Percentiles rank a stretch among this genome's conserved stretches.
Evolutionary conservation across 2,329 filamentous ascomycete genomes (phyloP).

Genomic region (Septoria linicola): DNA sequence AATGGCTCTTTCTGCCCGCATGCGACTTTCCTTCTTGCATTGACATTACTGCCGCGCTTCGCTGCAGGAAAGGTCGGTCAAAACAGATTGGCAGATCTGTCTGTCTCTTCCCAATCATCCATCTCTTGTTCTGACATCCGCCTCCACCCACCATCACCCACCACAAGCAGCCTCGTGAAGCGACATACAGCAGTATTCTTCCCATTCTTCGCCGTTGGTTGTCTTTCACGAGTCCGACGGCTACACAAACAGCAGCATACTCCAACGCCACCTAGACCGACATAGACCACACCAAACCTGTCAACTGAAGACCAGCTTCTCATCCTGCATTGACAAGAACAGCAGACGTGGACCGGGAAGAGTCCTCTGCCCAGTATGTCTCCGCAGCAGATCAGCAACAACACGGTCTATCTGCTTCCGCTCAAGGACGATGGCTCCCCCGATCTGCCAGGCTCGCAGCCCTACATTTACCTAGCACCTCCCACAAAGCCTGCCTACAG

Average conservation of each 20-base stretch:
- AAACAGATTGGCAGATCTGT: not conserved
- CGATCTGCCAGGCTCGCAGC: slow-evolving; percentile 70
- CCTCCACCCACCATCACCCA: not conserved
- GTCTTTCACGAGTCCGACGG: slow-evolving; percentile 19
- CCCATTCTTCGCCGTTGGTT: slow-evolving; percentile 11
- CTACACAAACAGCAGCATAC: not conserved
- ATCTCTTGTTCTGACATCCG: not conserved
- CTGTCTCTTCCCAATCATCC: not conserved
- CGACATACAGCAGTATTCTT: not conserved
- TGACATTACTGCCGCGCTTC: no score
- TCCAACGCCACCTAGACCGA: slow-evolving; percentile 4
- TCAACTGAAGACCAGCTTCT: slow-evolving; percentile 14
- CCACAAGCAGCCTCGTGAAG: slow-evolving; percentile 6
- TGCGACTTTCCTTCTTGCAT: not conserved
- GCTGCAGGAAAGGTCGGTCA: not conserved
- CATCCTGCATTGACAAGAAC: slow-evolving; percentile 9
- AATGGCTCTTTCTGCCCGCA: not conserved
- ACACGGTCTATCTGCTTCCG: slow-evolving; percentile 74
- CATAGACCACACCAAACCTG: slow-evolving; percentile 3
- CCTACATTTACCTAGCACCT: slow-evolving; percentile 85
- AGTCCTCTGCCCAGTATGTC: slow-evolving; percentile 33
- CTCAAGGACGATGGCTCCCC: slow-evolving; percentile 92
- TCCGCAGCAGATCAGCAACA: slow-evolving; percentile 39
- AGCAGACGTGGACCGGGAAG: not conserved
- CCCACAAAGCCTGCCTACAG: slow-evolving; percentile 70